Conservation (phyloP, 331 rosid genomes). For the Acacia pycnantha region DNA sequence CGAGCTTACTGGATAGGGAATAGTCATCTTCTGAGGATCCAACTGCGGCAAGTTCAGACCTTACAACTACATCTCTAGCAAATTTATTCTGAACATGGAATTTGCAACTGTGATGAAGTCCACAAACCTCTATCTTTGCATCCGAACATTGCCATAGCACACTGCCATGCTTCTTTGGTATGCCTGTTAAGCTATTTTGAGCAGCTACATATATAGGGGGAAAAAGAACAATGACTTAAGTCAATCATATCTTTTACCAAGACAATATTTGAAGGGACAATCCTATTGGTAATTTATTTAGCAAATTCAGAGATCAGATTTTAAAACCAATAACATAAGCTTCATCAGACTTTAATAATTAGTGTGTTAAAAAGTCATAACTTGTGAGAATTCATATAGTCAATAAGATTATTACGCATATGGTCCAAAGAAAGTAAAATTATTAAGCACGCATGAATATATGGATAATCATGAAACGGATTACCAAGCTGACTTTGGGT, state of each 20-base stretch:
- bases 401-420: neutral
- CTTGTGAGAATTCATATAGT: neutral
- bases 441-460: neutral
- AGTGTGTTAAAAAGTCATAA: neutral
- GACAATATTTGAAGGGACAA: neutral
- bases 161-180: conserved; percentile 32
- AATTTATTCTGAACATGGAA: conserved; percentile 32
- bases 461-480: neutral
- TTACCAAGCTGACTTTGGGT: neutral
- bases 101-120: conserved; percentile 28
- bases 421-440: neutral
- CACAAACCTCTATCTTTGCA: conserved; percentile 31
- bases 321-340: neutral
- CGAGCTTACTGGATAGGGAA: conserved; percentile 58
- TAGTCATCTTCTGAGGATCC: conserved; percentile 50
- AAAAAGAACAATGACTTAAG: neutral
- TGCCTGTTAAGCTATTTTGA: conserved; percentile 31
- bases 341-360: neutral
- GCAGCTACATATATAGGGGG: conserved; percentile 37
- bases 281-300: neutral
- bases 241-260: neutral
- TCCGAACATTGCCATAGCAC: conserved; percentile 24
- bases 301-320: neutral
- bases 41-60: conserved; percentile 55
- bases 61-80: conserved; percentile 46